Evolutionary conservation across 2,329 filamentous ascomycete species (phyloP), one percentile per base, ranked within the genome.

Genomic region (Aurifilum marmelostoma): DNA sequence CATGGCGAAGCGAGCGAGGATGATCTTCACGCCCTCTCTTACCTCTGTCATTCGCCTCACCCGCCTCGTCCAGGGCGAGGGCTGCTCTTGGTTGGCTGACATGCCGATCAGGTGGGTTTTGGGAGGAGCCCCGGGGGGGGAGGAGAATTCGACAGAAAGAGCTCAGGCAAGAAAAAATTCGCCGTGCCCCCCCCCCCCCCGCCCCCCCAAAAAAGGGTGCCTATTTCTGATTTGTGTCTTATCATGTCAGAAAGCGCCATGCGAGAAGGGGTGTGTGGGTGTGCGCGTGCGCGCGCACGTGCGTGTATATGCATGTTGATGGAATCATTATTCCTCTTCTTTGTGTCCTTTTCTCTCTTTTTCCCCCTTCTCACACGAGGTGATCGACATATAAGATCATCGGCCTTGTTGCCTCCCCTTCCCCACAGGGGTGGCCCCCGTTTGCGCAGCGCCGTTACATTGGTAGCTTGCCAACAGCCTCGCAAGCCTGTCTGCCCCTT

Each of bases 311-410:
- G 32, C 18, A n/a, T 58, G 54, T 58, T 16, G 34, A n/a, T 32
- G 62, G 61, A 52, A 54, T 24, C 24, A 63, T 32, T 32, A 9
- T 50, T 32, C 61, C 11, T 52, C n/a, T 6, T 27, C 27, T 24
- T 47, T 4, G 2, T 47, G 8, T 12, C 21, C 41, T 21, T 47
- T 47, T 39, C 9, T 47, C 16, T 47, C 7, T 21, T 21, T 50
- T 27, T 27, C 18, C 16, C 3, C 11, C 12, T 4, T 29, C 24
- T 27, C 63, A 65, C 63, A 65, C 63, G 63, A 65, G 63, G 34
- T 65, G 63, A 65, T 65, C 63, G 63, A 50, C 63, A 54, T 47
- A 56, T 66, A 62, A 47, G 52, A 61, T 37, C 63, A 39, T 54
- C 67, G 34, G 27, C 50, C 18, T 24, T 59, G n/a, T 37, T 56